A percentile compares a stretch with the other conserved stretches of the same genome.
Evolutionary conservation across 805 yeast genomes (phyloP).

Genomic region (Kurtzmaniella fragi): DNA sequence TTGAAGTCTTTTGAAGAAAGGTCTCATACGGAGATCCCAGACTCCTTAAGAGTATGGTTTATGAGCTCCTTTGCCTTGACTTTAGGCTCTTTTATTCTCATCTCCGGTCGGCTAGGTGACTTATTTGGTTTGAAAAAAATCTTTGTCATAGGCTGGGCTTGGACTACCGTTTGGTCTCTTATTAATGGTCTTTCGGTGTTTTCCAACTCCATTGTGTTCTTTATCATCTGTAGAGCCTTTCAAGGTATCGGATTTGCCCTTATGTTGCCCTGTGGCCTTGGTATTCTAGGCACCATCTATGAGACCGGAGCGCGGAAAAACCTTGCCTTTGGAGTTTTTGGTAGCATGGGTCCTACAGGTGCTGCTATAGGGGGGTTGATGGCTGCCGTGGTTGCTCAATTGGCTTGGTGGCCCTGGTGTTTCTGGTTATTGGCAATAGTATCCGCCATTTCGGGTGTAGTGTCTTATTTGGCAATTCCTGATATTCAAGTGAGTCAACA

Average conservation of each 20-base stretch:
- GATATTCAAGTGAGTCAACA: not conserved
- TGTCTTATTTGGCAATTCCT: slow-evolving; percentile 38
- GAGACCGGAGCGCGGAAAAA: slow-evolving; percentile 44
- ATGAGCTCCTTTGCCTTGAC: slow-evolving; percentile 68
- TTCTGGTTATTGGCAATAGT: slow-evolving; percentile 46
- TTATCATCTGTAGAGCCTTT: slow-evolving; percentile 51
- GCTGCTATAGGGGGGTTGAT: slow-evolving; percentile 52
- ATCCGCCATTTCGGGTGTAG: slow-evolving; percentile 22
- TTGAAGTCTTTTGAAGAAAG: slow-evolving; percentile 17
- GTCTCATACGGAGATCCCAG: slow-evolving; percentile 4
- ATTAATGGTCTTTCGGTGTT: slow-evolving; percentile 56
- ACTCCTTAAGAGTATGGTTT: slow-evolving; percentile 50
- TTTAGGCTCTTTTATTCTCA: slow-evolving; percentile 65
- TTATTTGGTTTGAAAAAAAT: slow-evolving; percentile 57
- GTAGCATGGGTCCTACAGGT: slow-evolving; percentile 62
- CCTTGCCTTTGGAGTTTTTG: slow-evolving; percentile 51
- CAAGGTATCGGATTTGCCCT: slow-evolving; percentile 65
- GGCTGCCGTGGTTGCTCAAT: slow-evolving; percentile 43
- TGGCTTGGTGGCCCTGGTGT: slow-evolving; percentile 58
- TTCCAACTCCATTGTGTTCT: slow-evolving; percentile 44
- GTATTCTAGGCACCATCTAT: slow-evolving; percentile 44
- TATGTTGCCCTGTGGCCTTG: slow-evolving; percentile 55
- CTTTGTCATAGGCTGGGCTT: slow-evolving; percentile 50
- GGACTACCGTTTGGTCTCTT: slow-evolving; percentile 55
- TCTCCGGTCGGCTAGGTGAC: slow-evolving; percentile 71